Conservation (phyloP, 371 early-diverging fungal species). For the Parasitella parasitica region DNA sequence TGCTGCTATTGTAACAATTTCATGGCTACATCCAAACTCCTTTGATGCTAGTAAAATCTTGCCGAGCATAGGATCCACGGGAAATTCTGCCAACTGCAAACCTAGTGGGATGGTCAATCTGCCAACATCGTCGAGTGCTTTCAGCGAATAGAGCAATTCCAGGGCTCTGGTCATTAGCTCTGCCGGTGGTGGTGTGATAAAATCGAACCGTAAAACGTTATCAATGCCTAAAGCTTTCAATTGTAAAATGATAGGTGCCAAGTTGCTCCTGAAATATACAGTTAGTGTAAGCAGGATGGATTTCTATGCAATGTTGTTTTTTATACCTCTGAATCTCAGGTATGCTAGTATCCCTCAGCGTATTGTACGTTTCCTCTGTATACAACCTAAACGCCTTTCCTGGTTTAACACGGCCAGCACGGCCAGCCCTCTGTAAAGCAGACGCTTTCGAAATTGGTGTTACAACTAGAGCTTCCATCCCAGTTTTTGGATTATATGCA, state of each 20-base stretch:
- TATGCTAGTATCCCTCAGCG: slow-evolving; percentile 49
- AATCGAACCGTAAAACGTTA: slow-evolving; percentile 78
- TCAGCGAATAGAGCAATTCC: slow-evolving; percentile 68
- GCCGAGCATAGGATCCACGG: slow-evolving; percentile 76
- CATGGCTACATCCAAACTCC: slow-evolving; percentile 71
- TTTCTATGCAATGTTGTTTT: neutral
- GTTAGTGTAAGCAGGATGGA: neutral
- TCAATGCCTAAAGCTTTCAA: slow-evolving; percentile 79
- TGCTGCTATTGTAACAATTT: slow-evolving; percentile 81
- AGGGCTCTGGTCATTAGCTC: slow-evolving; percentile 68
- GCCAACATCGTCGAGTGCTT: slow-evolving; percentile 76
- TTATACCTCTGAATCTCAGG: slow-evolving; percentile 75
- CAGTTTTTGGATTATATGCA: slow-evolving; percentile 63
- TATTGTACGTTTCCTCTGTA: slow-evolving; percentile 65
- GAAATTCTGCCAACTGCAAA: slow-evolving; percentile 77
- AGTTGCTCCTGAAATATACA: slow-evolving; percentile 29
- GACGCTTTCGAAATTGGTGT: slow-evolving; percentile 70
- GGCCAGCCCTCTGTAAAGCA: slow-evolving; percentile 79
- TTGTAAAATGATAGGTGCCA: slow-evolving; percentile 63
- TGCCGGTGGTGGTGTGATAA: slow-evolving; percentile 70
- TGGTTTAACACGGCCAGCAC: slow-evolving; percentile 75
- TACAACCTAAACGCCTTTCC: slow-evolving; percentile 75
- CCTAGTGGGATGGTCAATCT: slow-evolving; percentile 80
- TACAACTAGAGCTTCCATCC: slow-evolving; percentile 62
- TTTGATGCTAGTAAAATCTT: slow-evolving; percentile 70